Conservation (phyloP, 257 asterid species). For the Fraxinus cuspidata region DNA sequence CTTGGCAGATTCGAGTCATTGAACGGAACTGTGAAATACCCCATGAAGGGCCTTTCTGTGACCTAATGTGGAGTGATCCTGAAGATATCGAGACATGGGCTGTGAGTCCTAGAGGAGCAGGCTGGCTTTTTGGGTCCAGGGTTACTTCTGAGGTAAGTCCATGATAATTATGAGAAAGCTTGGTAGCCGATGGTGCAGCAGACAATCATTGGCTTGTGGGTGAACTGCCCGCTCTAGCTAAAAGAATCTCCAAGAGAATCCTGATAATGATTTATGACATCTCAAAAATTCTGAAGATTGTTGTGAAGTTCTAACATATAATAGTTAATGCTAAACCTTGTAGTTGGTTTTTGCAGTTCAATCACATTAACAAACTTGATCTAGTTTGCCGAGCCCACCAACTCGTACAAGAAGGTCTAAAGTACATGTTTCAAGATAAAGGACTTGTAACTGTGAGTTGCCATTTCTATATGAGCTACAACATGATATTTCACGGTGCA, state of each 20-base stretch:
- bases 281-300: not conserved
- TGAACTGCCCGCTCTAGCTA: not conserved
- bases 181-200: not conserved
- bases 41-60: slow-evolving; percentile 99
- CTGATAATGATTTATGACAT: not conserved
- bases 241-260: slow-evolving; percentile 6
- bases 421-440: slow-evolving; percentile 98
- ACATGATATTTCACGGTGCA: slow-evolving; percentile 6
- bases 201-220: not conserved
- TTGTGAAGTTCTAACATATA: not conserved
- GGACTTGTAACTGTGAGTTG: slow-evolving; percentile 96
- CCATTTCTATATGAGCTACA: slow-evolving; percentile 14
- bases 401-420: slow-evolving; percentile 97
- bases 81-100: slow-evolving; percentile 99
- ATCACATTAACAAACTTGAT: slow-evolving; percentile 91
- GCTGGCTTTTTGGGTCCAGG: slow-evolving; percentile 99
- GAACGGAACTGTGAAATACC: slow-evolving; percentile 96
- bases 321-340: slow-evolving; percentile 21
- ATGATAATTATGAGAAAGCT: slow-evolving; percentile 6
- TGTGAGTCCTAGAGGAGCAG: slow-evolving; percentile 99
- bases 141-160: slow-evolving; percentile 85
- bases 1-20: slow-evolving; percentile 79
- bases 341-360: slow-evolving; percentile 61
- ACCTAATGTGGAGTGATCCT: slow-evolving; percentile 99
- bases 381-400: slow-evolving; percentile 99